phyloP scores from a whole-genome alignment of 2,329 filamentous ascomycete genomes.

The Colletotrichum sidae region DNA sequence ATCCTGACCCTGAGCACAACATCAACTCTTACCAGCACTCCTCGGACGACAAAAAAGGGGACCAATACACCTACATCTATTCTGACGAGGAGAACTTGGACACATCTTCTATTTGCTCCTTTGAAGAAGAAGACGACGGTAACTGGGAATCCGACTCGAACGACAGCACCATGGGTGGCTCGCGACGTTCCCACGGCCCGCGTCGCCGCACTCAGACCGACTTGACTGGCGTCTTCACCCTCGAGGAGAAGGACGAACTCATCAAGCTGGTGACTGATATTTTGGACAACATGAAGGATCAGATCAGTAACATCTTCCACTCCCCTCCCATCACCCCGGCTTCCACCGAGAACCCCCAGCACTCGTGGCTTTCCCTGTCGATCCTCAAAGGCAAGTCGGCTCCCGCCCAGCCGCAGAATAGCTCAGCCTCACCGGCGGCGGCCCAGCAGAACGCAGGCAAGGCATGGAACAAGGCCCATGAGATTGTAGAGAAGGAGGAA shows the following conservation, averaged over 20 bases:
- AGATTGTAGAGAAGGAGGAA: constrained; percentile 47
- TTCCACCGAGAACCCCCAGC: constrained; percentile 44
- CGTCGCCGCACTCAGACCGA: constrained; percentile 51
- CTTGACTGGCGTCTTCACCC: constrained; percentile 60
- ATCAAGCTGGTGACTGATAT: constrained; percentile 62
- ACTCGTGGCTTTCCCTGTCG: constrained; percentile 51
- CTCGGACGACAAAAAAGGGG: constrained; percentile 28
- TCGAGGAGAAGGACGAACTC: constrained; percentile 64
- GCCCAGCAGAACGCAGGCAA: constrained; percentile 37
- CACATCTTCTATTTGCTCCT: constrained; percentile 35
- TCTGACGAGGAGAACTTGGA: constrained; percentile 34
- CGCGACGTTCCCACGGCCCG: constrained; percentile 30
- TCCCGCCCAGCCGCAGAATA: constrained; percentile 23
- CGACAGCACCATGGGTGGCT: constrained; percentile 26
- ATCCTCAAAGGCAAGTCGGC: constrained; percentile 41
- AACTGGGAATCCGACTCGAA: constrained; percentile 31
- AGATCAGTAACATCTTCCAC: constrained; percentile 65
- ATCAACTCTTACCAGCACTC: constrained; percentile 27
- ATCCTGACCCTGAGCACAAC: constrained; percentile 17
- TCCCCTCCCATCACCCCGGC: constrained; percentile 51
- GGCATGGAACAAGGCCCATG: constrained; percentile 43
- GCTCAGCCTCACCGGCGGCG: constrained; percentile 25
- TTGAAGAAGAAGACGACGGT: constrained; percentile 35
- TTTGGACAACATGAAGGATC: constrained; percentile 65
- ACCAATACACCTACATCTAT: constrained; percentile 31